Evolutionary conservation across 169 alveolate genomes (phyloP), one percentile per base, ranked within the genome.

Genomic region (Prorocentrum cordatum): DNA sequence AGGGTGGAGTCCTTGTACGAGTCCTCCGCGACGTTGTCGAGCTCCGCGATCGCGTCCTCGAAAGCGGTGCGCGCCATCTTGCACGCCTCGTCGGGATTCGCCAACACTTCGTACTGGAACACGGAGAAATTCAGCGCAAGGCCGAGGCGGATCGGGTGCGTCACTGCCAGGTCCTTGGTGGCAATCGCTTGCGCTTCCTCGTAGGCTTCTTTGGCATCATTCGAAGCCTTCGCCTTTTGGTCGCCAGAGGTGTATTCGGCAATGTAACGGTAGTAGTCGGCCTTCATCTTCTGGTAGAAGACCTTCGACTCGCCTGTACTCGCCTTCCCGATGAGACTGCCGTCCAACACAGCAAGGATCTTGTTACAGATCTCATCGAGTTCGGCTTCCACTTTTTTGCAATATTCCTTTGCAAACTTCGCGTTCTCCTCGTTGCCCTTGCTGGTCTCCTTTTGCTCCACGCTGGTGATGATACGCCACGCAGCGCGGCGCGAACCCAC

Each of bases 261-360:
- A 82, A 82, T 54, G 73, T 64, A 64, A 32, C 70, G 97, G 95
- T 97, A 97, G 93, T 98, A 98, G 94, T 98, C 99, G 22, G 99
- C 99, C 95, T 98, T 98, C 99, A 98, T 97, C 95, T 98, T 98
- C 91, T 95, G 94, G 95, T 97, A 98, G 95, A 98, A 98, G 62
- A 98, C 99, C 36, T 66, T 64, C 45, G 77, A 66, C 29, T 83
- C 83, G 4, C 75, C 75, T 61, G 32, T 45, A 29, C 54, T 18
- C 77, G 77, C 97, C 29, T 96, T 93, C 38, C 97, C 94, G 87
- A 98, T 94, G 89, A 98, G 95, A 83, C 95, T 91, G 82, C 94
- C 93, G 92, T 96, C 96, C 58, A 98, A 94, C 54, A 97, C 94
- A 36, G 90, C 75, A 16, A 96, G 94, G 72, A 98, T 96, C 91